Evolutionary conservation across 495 filamentous ascomycete genomes (phyloP), one percentile per base, ranked within the genome.

Genomic region (Hypoxylon rickii): DNA sequence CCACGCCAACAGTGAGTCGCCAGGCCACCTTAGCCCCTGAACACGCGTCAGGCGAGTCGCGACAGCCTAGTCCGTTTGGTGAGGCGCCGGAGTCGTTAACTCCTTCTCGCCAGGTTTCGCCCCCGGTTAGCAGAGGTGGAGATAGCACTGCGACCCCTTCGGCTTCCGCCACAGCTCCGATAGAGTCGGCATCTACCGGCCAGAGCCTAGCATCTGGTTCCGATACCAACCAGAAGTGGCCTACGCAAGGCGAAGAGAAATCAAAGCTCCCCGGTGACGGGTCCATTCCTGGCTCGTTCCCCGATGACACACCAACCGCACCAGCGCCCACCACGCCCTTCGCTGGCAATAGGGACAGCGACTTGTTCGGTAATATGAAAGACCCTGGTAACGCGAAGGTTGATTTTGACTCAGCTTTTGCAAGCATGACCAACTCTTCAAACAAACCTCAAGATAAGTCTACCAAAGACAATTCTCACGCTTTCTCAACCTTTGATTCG

Each of bases 51-150:
- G 76, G 83, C 7, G 81, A 88, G 61, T 86, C 87, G 12, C 76
- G 85, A 31, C 90, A 94, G 66, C 78, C 89, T 47, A 89, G 80
- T 24, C 86, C 90, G 0, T 84, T 94, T 49, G 77, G 74, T 20
- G 78, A 81, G 24, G 73, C 83, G 19, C 73, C 80, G 31, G 88
- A 90, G 43, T 89, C 89, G 0, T 69, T 86, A 38, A 84, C 81
- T 46, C 89, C 88, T 15, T 93, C 90, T 2, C 89, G 90, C 1
- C 86, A 86, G 73, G 88, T 88, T 20, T 87, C 88, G 12, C 87
- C 90, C n/a, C 86, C 92, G 19, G 86, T 82, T 34, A 90, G 89
- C 65, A 81, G 88, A 44, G 83, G 82, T 64, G 86, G 84, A 43
- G 83, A 86, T 4, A 67, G 41, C 36, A 40, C 39, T 31, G 44